Evolutionary conservation across 805 yeast genomes (phyloP).

Genomic region (Wickerhamiella azyma): DNA sequence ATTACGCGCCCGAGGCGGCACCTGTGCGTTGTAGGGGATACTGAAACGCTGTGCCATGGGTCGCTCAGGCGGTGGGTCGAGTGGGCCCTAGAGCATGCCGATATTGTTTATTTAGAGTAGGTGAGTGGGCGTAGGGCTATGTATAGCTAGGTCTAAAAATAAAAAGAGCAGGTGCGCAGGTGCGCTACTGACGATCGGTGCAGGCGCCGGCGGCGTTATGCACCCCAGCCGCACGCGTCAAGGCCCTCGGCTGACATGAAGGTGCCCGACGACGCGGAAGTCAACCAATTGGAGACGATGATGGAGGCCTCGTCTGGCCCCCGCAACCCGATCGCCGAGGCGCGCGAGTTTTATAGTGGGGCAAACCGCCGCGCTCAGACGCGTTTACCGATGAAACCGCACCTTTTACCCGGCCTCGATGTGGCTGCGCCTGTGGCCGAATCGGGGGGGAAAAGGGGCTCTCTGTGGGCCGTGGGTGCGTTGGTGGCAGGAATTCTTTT

Average conservation of each 20-base stretch:
- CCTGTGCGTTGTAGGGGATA: slow-evolving; percentile 70
- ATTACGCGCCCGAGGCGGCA: slow-evolving; percentile 83
- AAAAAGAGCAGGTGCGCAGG: too few relatives aligned
- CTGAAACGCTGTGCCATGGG: slow-evolving; percentile 5
- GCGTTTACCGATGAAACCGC: not conserved
- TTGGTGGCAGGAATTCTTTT: too few relatives aligned
- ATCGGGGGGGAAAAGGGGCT: too few relatives aligned
- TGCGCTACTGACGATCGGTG: too few relatives aligned
- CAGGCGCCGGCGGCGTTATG: too few relatives aligned
- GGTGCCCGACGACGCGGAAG: not conserved
- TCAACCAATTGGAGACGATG: not conserved
- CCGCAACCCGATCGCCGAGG: not conserved
- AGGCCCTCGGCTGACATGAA: not conserved
- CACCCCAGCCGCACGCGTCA: too few relatives aligned
- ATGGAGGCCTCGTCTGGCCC: not conserved
- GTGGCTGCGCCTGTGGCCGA: too few relatives aligned
- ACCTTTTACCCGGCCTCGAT: too few relatives aligned
- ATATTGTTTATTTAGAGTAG: slow-evolving; percentile 2
- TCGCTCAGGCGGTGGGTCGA: slow-evolving; percentile 5
- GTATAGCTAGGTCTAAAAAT: too few relatives aligned
- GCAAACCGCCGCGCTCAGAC: not conserved
- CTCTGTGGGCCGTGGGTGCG: too few relatives aligned
- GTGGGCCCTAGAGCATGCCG: slow-evolving; percentile 8
- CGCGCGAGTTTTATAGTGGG: not conserved
- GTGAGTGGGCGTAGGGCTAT: too few relatives aligned